phyloP scores from a whole-genome alignment of 768 basidiomycete genomes.

The Kwoniella dejecticola region DNA sequence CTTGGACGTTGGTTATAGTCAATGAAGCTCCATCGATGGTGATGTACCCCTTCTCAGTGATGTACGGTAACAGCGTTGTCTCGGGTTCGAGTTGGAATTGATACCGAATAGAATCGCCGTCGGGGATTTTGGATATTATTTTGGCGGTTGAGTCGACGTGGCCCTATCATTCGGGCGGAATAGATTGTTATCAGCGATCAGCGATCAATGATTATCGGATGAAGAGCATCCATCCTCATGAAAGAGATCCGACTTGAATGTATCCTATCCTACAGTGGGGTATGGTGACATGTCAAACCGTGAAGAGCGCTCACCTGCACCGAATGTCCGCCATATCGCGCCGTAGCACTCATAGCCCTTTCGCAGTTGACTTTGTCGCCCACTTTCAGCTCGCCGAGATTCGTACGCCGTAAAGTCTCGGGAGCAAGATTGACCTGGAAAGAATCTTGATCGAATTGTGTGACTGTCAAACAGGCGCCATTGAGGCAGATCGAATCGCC shows the following conservation, averaged over 20 bases:
- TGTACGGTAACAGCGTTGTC: slow-evolving; percentile 69
- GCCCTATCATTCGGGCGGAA: slow-evolving; percentile 61
- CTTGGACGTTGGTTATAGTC: slow-evolving; percentile 74
- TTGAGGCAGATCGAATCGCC: slow-evolving; percentile 74
- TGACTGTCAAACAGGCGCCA: slow-evolving; percentile 87
- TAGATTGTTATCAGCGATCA: background rate
- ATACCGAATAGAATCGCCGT: slow-evolving; percentile 86
- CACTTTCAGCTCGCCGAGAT: slow-evolving; percentile 76
- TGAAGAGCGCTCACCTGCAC: slow-evolving; percentile 82
- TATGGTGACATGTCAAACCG: too few species aligned
- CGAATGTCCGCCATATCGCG: slow-evolving; percentile 93
- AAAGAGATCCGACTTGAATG: too few species aligned
- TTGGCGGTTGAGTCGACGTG: slow-evolving; percentile 90
- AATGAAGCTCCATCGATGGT: slow-evolving; percentile 92
- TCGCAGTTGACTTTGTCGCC: slow-evolving; percentile 88
- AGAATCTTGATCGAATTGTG: slow-evolving; percentile 73
- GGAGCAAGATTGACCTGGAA: slow-evolving; percentile 96
- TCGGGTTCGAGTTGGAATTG: slow-evolving; percentile 73
- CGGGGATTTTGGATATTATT: slow-evolving; percentile 65
- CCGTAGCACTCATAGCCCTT: slow-evolving; percentile 89
- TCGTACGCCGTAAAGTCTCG: slow-evolving; percentile 87
- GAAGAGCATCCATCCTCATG: too few species aligned
- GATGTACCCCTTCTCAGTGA: slow-evolving; percentile 93
- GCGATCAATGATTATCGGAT: too few species aligned
- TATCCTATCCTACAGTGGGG: too few species aligned